These are phyloP conservation scores for Psilocybe azurescens DNA, from an alignment of 768 basidiomycete species.

Conservation along the genomic window DNA sequence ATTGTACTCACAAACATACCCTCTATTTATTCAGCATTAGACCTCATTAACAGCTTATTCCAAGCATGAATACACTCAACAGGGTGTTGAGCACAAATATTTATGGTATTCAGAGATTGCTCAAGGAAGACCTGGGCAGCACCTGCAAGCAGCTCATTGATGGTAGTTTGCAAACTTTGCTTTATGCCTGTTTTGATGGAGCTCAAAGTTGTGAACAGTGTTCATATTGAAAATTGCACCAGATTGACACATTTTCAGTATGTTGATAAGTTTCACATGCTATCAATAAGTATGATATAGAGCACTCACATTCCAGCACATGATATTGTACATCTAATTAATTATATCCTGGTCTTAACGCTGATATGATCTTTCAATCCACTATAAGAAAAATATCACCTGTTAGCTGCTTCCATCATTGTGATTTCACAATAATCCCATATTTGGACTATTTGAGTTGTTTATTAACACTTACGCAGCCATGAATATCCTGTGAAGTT, in stretches of 20 bases:
- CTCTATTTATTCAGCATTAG: conserved; percentile 45
- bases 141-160: conserved; percentile 89
- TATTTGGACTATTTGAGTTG: too few species aligned
- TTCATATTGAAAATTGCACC: conserved; percentile 9
- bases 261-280: not conserved
- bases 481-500: too few species aligned
- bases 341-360: conserved; percentile 5
- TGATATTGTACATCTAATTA: too few species aligned
- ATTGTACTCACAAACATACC: conserved; percentile 81
- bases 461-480: too few species aligned
- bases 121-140: conserved; percentile 94
- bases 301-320: too few species aligned
- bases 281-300: too few species aligned
- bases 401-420: conserved; percentile 55
- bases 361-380: conserved; percentile 29
- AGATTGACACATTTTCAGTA: conserved; percentile 26
- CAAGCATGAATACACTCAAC: conserved; percentile 40
- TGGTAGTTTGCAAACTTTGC: conserved; percentile 49
- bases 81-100: conserved; percentile 87
- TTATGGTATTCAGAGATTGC: conserved; percentile 88
- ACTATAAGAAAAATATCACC: conserved; percentile 13
- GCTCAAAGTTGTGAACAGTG: not conserved
- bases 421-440: conserved; percentile 32
- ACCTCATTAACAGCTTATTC: not conserved
- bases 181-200: conserved; percentile 13